phyloP scores from a whole-genome alignment of 768 basidiomycete species.

The Suillus ampliporus region DNA sequence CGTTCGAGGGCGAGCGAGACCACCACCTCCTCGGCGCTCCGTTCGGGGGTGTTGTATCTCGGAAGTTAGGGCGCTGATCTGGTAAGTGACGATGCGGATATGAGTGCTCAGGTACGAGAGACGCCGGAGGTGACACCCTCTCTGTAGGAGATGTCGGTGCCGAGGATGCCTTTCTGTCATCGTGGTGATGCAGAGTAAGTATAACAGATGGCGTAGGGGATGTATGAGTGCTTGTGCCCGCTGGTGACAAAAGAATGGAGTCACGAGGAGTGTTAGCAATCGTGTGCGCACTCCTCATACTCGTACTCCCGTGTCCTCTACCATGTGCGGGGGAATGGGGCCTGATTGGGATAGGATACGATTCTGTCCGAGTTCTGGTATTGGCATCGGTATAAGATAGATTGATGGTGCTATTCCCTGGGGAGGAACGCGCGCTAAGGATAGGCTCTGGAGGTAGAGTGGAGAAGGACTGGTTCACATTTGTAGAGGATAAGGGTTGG shows the following conservation, averaged over 20 bases:
- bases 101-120: neutral
- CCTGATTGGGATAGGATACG: neutral
- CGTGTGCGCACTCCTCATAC: neutral
- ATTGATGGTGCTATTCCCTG: neutral
- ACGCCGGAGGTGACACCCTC: neutral
- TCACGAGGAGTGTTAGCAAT: neutral
- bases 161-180: neutral
- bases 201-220: constrained; percentile 6
- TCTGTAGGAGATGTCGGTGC: neutral
- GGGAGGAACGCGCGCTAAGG: neutral
- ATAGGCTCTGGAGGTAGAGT: neutral
- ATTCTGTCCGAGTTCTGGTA: neutral
- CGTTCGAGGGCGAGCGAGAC: neutral
- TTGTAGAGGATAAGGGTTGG: neutral
- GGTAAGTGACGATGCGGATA: neutral
- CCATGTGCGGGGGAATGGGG: no score
- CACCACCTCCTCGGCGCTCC: neutral
- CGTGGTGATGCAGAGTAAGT: neutral
- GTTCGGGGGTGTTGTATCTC: neutral
- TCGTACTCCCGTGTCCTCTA: neutral
- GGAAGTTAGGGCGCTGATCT: neutral
- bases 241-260: neutral
- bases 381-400: no score
- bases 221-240: neutral
- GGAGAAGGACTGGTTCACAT: neutral